These are phyloP conservation scores for Phoma herbarum DNA, from an alignment of 2,329 filamentous ascomycete species.

Conservation along the genomic window DNA sequence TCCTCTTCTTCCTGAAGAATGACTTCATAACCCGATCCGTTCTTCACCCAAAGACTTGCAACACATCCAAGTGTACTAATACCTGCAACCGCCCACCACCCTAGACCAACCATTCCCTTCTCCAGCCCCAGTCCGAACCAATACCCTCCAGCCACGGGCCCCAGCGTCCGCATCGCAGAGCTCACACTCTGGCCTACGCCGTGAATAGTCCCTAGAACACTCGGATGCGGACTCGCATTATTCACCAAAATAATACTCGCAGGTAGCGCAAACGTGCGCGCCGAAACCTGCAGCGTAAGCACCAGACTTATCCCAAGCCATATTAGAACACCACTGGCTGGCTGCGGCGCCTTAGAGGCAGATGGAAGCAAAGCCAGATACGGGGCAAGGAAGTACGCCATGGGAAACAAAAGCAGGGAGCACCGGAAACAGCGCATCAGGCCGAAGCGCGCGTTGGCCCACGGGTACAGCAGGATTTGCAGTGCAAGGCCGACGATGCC, in stretches of 20 bases:
- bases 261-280: conserved; percentile 72
- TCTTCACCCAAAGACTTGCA: conserved; percentile 19
- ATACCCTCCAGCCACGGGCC: conserved; percentile 64
- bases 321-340: conserved; percentile 64
- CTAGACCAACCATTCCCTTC: conserved; percentile 63
- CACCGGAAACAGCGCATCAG: conserved; percentile 72
- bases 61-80: conserved; percentile 14
- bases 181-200: conserved; percentile 66
- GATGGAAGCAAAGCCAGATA: conserved; percentile 75
- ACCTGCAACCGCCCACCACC: conserved; percentile 64
- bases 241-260: conserved; percentile 67
- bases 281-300: conserved; percentile 73
- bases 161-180: conserved; percentile 63
- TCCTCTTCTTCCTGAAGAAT: conserved; percentile 3
- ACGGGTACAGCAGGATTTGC: conserved; percentile 76
- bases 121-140: conserved; percentile 63
- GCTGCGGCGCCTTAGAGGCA: conserved; percentile 55
- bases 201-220: conserved; percentile 66
- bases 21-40: conserved; percentile 5
- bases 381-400: conserved; percentile 74
- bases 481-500: conserved; percentile 78
- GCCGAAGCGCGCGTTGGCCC: conserved; percentile 71
- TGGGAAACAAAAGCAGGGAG: conserved; percentile 74
- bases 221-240: conserved; percentile 65
- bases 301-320: conserved; percentile 73